A percentile compares a stretch with the other conserved stretches of the same genome.
Conservation (phyloP, 345 rosid genomes). For the Garcia nutans region DNA sequence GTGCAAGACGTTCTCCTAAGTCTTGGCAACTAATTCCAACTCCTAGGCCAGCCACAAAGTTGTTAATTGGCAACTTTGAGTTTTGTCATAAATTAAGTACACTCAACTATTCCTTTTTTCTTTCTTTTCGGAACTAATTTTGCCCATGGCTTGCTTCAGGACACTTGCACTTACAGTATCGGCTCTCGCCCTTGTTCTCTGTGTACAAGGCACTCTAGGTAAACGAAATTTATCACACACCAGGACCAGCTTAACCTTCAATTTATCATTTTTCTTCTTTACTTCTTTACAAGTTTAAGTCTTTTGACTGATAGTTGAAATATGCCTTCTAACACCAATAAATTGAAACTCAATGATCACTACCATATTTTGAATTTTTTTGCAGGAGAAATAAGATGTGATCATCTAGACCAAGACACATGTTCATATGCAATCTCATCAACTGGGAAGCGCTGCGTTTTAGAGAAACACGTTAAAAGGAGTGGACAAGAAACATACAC, state of each 20-base stretch:
- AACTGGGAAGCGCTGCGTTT: constrained; percentile 70
- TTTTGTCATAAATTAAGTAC: no score
- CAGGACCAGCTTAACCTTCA: neutral
- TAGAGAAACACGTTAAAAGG: constrained; percentile 63
- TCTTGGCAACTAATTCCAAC: constrained; percentile 9
- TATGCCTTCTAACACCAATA: no score
- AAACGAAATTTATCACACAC: neutral
- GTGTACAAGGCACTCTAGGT: constrained; percentile 35
- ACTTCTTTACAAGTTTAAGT: no score
- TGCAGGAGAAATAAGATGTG: constrained; percentile 59
- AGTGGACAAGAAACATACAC: constrained; percentile 54
- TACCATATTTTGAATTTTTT: neutral
- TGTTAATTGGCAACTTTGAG: neutral
- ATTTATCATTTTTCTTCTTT: neutral
- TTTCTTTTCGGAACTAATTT: neutral
- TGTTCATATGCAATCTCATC: constrained; percentile 80
- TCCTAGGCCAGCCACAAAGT: constrained; percentile 2
- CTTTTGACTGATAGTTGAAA: neutral
- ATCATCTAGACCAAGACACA: constrained; percentile 47
- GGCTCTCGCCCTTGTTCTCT: constrained; percentile 34
- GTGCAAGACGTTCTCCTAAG: neutral
- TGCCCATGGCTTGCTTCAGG: constrained; percentile 35
- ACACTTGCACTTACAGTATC: constrained; percentile 21
- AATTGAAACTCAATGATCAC: no score
- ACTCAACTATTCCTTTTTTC: no score